phyloP scores from a whole-genome alignment of 805 yeast species.

The Yarrowia sp. region DNA sequence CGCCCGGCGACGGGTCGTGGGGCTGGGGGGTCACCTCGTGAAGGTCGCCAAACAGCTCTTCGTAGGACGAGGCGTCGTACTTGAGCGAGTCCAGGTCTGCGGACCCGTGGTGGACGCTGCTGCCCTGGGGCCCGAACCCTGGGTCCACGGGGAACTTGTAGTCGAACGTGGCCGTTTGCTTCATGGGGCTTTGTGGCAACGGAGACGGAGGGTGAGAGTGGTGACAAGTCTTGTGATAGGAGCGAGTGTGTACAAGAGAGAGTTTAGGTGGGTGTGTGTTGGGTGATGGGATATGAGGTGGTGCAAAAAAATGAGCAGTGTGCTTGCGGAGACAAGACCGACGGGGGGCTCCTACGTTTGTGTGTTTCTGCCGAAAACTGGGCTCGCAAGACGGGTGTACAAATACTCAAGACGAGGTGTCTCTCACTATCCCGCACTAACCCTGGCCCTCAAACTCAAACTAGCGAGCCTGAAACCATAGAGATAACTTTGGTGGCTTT shows the following conservation, averaged over 20 bases:
- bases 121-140: conserved; percentile 13
- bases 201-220: background rate
- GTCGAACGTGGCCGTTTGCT: conserved; percentile 34
- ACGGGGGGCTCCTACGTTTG: no score
- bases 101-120: no score
- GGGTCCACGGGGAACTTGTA: conserved; percentile 37
- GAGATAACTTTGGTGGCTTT: conserved; percentile 36
- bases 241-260: background rate
- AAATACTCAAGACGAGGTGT: conserved; percentile 15
- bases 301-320: no score
- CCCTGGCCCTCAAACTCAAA: conserved; percentile 38
- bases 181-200: background rate
- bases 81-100: conserved; percentile 20
- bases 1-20: conserved; percentile 16
- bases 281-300: no score
- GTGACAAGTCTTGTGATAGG: conserved; percentile 13
- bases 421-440: conserved; percentile 29
- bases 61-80: conserved; percentile 26
- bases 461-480: conserved; percentile 38
- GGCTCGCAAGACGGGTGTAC: conserved; percentile 1
- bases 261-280: conserved; percentile 1
- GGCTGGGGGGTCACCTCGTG: conserved; percentile 34
- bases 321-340: no score
- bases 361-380: background rate
- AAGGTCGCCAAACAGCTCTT: conserved; percentile 29